Conservation (phyloP, 345 rosid genomes). For the Acer negundo region DNA sequence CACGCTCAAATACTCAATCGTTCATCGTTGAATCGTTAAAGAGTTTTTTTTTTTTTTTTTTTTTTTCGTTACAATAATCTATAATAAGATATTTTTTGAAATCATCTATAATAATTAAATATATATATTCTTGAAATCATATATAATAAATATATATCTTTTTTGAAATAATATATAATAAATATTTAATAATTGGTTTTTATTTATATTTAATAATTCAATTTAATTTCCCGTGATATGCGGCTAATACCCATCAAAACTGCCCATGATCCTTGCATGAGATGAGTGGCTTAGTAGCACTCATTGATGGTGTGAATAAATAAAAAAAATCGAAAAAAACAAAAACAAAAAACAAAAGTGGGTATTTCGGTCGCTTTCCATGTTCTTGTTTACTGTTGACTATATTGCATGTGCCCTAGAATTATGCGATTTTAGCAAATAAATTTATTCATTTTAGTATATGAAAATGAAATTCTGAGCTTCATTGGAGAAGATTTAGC, state of each 20-base stretch:
- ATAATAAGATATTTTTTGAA: background rate
- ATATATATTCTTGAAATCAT: no score
- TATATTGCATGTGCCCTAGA: constrained; percentile 28
- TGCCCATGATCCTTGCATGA: constrained; percentile 71
- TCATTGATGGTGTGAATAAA: background rate
- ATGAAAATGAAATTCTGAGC: background rate
- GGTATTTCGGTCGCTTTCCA: constrained; percentile 42
- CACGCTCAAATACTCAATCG: background rate
- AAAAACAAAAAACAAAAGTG: constrained; percentile 10
- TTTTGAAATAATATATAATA: background rate
- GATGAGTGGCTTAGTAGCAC: constrained; percentile 35
- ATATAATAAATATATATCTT: no score
- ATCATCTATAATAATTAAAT: no score
- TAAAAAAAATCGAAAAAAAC: background rate
- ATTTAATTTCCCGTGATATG: constrained; percentile 43
- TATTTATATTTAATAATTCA: background rate
- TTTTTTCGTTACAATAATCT: background rate
- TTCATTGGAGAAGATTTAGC: constrained; percentile 8
- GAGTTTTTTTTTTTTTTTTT: no score
- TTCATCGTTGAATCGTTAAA: background rate
- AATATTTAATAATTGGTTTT: background rate
- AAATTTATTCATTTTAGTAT: background rate
- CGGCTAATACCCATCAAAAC: constrained; percentile 61
- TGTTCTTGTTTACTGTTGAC: constrained; percentile 29
- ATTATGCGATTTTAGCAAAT: constrained; percentile 1